A percentile compares a stretch with the other conserved stretches of the same genome.
phyloP scores from a whole-genome alignment of 495 filamentous ascomycete genomes.

The Aspergillus biplanus region DNA sequence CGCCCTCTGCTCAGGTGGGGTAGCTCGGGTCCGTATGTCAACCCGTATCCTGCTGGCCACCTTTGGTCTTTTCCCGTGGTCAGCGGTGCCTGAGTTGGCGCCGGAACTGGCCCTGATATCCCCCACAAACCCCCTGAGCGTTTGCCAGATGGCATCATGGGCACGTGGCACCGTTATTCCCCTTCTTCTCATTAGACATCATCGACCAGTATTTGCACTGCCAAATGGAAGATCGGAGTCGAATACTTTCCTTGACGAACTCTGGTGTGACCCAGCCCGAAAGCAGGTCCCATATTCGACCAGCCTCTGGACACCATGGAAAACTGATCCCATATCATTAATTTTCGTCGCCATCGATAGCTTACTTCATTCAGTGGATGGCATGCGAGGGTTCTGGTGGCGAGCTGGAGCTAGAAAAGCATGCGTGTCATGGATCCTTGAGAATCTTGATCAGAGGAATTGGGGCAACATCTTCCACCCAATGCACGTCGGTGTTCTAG shows the following conservation, averaged over 20 bases:
- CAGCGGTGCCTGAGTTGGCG: constrained; percentile 41
- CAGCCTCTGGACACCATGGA: constrained; percentile 14
- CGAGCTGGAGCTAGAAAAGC: constrained; percentile 15
- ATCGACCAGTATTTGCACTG: constrained; percentile 39
- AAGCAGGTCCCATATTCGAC: constrained; percentile 35
- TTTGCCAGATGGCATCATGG: constrained; percentile 43
- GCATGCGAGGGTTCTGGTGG: constrained; percentile 20
- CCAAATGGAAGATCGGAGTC: constrained; percentile 32
- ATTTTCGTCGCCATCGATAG: constrained; percentile 33
- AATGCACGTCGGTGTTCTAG: constrained; percentile 33
- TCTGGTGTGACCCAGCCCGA: constrained; percentile 35
- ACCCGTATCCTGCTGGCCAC: constrained; percentile 43
- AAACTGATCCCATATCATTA: constrained; percentile 24
- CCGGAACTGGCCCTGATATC: constrained; percentile 46
- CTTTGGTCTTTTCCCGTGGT: constrained; percentile 50
- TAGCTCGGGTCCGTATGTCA: constrained; percentile 41
- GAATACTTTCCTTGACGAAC: constrained; percentile 44
- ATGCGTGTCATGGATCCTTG: constrained; percentile 35
- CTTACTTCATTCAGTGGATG: constrained; percentile 23
- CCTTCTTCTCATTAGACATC: constrained; percentile 38
- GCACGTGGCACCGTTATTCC: constrained; percentile 42
- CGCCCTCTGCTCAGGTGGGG: constrained; percentile 36
- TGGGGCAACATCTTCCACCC: constrained; percentile 38
- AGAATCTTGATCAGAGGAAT: constrained; percentile 37
- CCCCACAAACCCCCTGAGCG: constrained; percentile 33